Base-by-base conservation (phyloP, 2,329 filamentous ascomycete genomes). In the Calonectria pauciramosa region DNA sequence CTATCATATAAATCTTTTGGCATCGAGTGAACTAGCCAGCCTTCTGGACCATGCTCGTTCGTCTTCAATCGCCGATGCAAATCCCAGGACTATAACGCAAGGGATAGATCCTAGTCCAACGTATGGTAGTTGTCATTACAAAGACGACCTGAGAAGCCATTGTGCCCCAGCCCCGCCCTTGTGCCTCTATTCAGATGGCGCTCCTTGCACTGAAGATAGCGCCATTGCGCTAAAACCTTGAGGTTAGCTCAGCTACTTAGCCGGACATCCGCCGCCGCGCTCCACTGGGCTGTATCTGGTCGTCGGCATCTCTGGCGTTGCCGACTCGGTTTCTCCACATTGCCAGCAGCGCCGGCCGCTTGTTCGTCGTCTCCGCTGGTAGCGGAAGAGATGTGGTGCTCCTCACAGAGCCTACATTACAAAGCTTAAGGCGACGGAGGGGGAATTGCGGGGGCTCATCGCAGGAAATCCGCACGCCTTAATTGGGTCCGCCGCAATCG, bases 181-280 rank as follows among this genome's bases (percentile, higher is more conserved):
- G 11, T 7, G 41, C 44, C 54, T 60, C 30, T 41, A 34, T 54
- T 51, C 44, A 26, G 30, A 34, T 52, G 44, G 47, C 44, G 56
- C 11, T 5, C 10, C 20, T 44, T 20, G 34, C 47, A 49, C 10
- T 4, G 6, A 64, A 63, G 54, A 44, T 41, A 44, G 9, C 49
- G 49, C 49, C 49, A 28, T 23, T 34, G 16, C n/a, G 36, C 49
- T 20, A 67, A 44, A 60, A 32, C 23, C 20, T 18, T 44, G 64
- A 13, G 20, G 18, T 44, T 69, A 54, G 34, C 11, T 20, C n/a
- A 36, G 32, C 34, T 11, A 11, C 34, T 54, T 11, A 64, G 65
- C 59, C 75, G 76, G 76, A 78, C 71, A 76, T 78, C 76, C 76
- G 73, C 76, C 76, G 71, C 76, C 76, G 76, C 69, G 44, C 71